Base-by-base conservation (phyloP, 345 rosid genomes). In the Brassica carinata region DNA sequence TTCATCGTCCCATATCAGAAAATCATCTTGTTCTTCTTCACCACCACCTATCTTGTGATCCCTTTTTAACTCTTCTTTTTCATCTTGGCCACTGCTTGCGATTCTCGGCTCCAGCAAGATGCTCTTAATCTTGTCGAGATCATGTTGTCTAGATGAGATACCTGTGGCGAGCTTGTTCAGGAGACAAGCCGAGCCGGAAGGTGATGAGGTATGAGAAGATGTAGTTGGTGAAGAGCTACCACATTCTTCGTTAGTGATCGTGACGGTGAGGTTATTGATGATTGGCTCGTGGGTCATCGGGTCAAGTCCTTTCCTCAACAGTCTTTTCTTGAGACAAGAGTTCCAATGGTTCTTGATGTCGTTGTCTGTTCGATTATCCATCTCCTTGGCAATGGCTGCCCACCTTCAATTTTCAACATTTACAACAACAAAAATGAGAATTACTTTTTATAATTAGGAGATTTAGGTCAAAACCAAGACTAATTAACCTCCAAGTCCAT, bases 81-180 rank as follows among this genome's bases (percentile, higher is more conserved):
- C 67, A 7, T 38, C 61, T 71, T 72, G 72, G 11, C 65, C 61
- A 57, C 14, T 73, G 51, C 36, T 72, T 29, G 2, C 57, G 62
- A 18, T 40, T 0, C 5, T 67, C 23, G 55, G 71, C 29, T 3
- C 19, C 4, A 48, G 33, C 45, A 79, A 62, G 57, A 81, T 64
- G 72, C 18, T 36, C 73, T 76, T 81, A 40, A 76, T 80, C 31
- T 67, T 65, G 8, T 76, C 72, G 33, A 76, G 64, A 71, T 6
- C 9, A 8, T 71, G 73, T 59, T 76, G 77, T 76, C 73, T 75
- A 34, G 79, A 69, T 74, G 83, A 66, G 55, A 81, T 40, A 57
- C 73, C 33, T 0, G 69, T 4, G 27, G 84, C 80, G 5, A 81
- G 69, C 73, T 71, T 76, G 77, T 81, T 81, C 14, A 81, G 57